These are phyloP conservation scores for Torulaspora indica DNA, from an alignment of 805 yeast genomes.

Conservation along the genomic window DNA sequence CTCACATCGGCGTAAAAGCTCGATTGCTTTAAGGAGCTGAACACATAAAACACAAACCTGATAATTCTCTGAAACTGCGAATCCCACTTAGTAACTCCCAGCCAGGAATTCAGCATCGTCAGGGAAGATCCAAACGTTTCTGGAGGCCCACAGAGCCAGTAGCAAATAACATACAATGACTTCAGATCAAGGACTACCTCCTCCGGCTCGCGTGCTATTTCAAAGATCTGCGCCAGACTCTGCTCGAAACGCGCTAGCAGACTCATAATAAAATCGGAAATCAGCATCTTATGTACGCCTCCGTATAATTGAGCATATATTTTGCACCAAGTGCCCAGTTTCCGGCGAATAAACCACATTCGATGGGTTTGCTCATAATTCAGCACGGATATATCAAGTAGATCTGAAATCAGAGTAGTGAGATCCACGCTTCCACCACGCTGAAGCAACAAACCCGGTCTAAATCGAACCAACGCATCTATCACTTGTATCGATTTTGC, in stretches of 20 bases:
- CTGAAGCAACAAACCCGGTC: slow-evolving; percentile 20
- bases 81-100: slow-evolving; percentile 25
- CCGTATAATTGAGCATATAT: slow-evolving; percentile 16
- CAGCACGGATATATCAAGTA: slow-evolving; percentile 16
- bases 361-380: slow-evolving; percentile 18
- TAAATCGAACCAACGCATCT: slow-evolving; percentile 23
- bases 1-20: slow-evolving; percentile 4
- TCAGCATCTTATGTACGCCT: slow-evolving; percentile 6
- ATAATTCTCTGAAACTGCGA: slow-evolving; percentile 26
- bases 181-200: slow-evolving; percentile 13
- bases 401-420: slow-evolving; percentile 15
- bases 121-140: slow-evolving; percentile 17
- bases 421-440: slow-evolving; percentile 16
- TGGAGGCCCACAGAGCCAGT: slow-evolving; percentile 22
- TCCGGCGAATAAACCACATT: slow-evolving; percentile 28
- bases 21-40: slow-evolving; percentile 17
- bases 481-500: slow-evolving; percentile 28
- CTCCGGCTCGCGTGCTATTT: slow-evolving; percentile 11
- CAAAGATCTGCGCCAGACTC: slow-evolving; percentile 16
- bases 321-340: slow-evolving; percentile 27
- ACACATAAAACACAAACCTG: slow-evolving; percentile 26
- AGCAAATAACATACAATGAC: slow-evolving; percentile 21
- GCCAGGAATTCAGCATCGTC: slow-evolving; percentile 17
- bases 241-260: slow-evolving; percentile 18
- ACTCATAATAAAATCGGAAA: slow-evolving; percentile 12